A percentile compares a stretch with the other conserved stretches of the same genome.
Evolutionary conservation across 345 rosid genomes (phyloP).

Genomic region (Iberis pinnata): DNA sequence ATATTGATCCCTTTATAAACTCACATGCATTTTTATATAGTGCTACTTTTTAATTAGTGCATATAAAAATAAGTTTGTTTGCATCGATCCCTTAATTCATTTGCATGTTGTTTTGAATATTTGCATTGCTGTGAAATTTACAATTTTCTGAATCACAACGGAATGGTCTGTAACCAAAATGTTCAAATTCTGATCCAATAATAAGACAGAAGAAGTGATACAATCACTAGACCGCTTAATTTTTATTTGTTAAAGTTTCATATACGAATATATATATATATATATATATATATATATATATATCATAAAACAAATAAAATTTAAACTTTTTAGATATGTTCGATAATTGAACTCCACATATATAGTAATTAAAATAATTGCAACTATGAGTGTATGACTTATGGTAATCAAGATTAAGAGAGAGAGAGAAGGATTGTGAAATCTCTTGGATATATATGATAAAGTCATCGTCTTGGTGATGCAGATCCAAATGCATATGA

Average conservation of each 20-base stretch:
- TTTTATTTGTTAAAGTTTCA: not conserved
- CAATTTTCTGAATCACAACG: no score
- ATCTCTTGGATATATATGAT: conserved; percentile 27
- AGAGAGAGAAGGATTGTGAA: conserved; percentile 28
- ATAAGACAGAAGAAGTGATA: no score
- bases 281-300: not conserved
- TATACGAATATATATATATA: not conserved
- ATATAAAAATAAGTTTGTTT: not conserved
- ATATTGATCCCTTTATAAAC: conserved; percentile 9
- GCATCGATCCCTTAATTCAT: conserved; percentile 8
- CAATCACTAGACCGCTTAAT: no score
- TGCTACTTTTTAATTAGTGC: not conserved
- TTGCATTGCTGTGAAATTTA: not conserved
- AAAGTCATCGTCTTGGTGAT: conserved; percentile 31
- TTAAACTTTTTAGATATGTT: conserved; percentile 7
- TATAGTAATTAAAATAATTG: conserved; percentile 9
- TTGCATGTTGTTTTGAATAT: conserved; percentile 5
- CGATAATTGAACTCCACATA: conserved; percentile 17
- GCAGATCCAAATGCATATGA: conserved; percentile 29
- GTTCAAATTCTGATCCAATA: no score
- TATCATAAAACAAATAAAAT: no score
- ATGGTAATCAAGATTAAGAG: conserved; percentile 29
- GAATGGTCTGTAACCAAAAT: no score
- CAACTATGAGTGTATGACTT: conserved; percentile 30
- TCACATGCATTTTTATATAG: conserved; percentile 18